A percentile compares a stretch with the other conserved stretches of the same genome.
These are phyloP conservation scores for Geotrichum siamense DNA, from an alignment of 1,139 yeast genomes.

Conservation along the genomic window DNA sequence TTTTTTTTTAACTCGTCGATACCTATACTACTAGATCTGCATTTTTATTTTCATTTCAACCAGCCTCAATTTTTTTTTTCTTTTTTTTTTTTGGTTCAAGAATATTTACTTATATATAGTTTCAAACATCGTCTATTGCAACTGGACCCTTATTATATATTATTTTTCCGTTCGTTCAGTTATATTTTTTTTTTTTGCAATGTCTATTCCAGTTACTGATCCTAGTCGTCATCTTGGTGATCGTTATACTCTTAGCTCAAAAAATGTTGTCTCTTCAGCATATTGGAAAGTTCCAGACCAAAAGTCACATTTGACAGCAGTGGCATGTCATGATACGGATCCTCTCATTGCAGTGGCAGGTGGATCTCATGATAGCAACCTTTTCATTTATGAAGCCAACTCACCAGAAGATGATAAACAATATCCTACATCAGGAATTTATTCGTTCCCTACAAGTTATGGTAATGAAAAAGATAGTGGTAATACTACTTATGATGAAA, in stretches of 20 bases:
- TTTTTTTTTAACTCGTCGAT: no score
- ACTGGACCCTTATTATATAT: no score
- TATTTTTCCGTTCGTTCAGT: no score
- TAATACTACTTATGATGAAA: neutral
- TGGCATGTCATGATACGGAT: conserved; percentile 42
- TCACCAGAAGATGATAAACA: conserved; percentile 19
- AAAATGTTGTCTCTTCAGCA: conserved; percentile 11
- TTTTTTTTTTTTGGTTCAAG: no score
- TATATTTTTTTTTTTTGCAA: neutral
- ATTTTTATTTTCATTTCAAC: no score
- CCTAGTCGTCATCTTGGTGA: conserved; percentile 9
- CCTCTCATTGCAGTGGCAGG: conserved; percentile 58
- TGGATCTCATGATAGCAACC: conserved; percentile 47
- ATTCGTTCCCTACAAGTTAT: conserved; percentile 10
- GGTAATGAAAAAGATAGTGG: conserved; percentile 6
- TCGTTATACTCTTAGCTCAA: conserved; percentile 8
- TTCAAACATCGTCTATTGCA: no score
- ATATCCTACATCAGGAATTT: conserved; percentile 10
- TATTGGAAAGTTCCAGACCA: conserved; percentile 70
- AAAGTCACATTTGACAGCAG: conserved; percentile 49
- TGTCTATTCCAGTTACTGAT: conserved; percentile 1
- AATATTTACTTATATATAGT: no score
- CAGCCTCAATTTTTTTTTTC: no score
- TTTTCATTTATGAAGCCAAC: conserved; percentile 57
- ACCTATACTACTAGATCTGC: no score